Evolutionary conservation across 306 rosid species (phyloP).

Genomic region (Gynostemma pentaphyllum): DNA sequence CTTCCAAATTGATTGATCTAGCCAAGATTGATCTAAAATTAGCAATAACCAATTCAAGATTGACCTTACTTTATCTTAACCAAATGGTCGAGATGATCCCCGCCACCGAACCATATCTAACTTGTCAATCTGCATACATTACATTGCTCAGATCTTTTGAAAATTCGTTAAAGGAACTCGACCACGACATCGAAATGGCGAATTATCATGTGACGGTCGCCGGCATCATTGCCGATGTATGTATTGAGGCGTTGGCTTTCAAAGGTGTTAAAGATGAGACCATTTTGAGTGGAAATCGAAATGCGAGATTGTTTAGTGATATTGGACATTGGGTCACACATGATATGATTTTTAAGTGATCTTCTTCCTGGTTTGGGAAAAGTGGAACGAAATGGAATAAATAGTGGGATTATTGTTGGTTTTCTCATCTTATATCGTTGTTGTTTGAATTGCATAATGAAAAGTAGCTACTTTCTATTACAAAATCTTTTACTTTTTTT

Average conservation of each 20-base stretch:
- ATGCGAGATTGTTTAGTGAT: not conserved
- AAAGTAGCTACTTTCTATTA: too few relatives aligned
- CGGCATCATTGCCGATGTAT: not conserved
- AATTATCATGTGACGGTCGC: too few relatives aligned
- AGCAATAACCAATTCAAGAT: not conserved
- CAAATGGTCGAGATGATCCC: not conserved
- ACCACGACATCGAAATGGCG: not conserved
- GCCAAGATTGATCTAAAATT: not conserved
- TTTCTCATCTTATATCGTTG: too few relatives aligned
- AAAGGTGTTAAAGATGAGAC: not conserved
- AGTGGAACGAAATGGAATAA: too few relatives aligned
- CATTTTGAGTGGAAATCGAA: constrained; percentile 1
- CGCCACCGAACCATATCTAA: too few relatives aligned
- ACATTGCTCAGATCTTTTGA: constrained; percentile 4
- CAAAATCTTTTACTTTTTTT: too few relatives aligned
- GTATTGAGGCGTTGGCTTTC: not conserved
- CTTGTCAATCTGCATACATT: too few relatives aligned
- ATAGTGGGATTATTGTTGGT: too few relatives aligned
- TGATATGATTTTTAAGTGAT: not conserved
- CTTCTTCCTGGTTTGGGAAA: too few relatives aligned
- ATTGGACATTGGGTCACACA: not conserved
- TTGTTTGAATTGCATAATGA: too few relatives aligned
- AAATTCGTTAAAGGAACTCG: not conserved
- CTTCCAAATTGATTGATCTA: not conserved
- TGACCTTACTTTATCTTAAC: not conserved